Percentiles rank a stretch among this genome's conserved stretches.
phyloP scores from a whole-genome alignment of 164 flowering plant species.

The grape (Vitis vinifera) region ASM3070453v1 NC_081821.1:9838501-9839000 shows the following conservation, averaged over 20 bases:
- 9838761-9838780: not conserved
- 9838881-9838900: conserved; percentile 68
- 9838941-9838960: conserved; percentile 52
- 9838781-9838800: conserved; percentile 9
- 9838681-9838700: conserved; percentile 65
- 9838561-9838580: not conserved
- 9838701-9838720: conserved; percentile 43
- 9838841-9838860: conserved; percentile 44
- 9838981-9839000: conserved; percentile 63
- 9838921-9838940: conserved; percentile 39
- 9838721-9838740: conserved; percentile 43
- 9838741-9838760: not conserved
- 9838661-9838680: conserved; percentile 48
- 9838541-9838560: conserved; percentile 34
- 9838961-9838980: conserved; percentile 56
- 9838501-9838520: conserved; percentile 19
- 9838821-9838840: conserved; percentile 37
- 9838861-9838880: conserved; percentile 67
- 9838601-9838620: not conserved
- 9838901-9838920: conserved; percentile 38
- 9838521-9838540: conserved; percentile 33
- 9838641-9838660: conserved; percentile 36
- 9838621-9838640: conserved; percentile 32
- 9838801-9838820: conserved; percentile 6
- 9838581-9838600: conserved; percentile 1